Percentiles rank a stretch among this genome's conserved stretches.
Conservation (phyloP, 2,329 filamentous ascomycete genomes). For the Sphaceloma murrayae region DNA sequence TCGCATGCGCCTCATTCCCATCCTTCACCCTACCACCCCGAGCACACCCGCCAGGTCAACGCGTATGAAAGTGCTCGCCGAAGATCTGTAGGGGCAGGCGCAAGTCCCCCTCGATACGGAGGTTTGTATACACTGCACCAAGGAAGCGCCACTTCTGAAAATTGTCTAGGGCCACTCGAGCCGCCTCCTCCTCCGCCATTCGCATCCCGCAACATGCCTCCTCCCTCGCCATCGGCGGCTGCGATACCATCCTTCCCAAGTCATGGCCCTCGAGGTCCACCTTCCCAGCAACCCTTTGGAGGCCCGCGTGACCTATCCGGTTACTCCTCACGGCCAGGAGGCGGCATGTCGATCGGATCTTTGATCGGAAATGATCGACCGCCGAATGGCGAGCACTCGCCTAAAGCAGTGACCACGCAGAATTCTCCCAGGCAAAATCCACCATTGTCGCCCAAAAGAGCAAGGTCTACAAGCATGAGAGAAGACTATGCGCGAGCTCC, state of each 20-base stretch:
- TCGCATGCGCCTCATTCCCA: conserved; percentile 18
- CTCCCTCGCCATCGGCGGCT: conserved; percentile 39
- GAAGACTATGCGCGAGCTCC: conserved; percentile 23
- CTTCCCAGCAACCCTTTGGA: conserved; percentile 38
- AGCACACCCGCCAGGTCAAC: conserved; percentile 25
- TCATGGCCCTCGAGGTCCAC: conserved; percentile 33
- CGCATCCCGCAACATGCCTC: conserved; percentile 39
- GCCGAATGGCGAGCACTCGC: conserved; percentile 25
- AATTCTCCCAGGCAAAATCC: conserved; percentile 35
- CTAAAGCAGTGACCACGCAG: conserved; percentile 24
- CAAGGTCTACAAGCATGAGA: conserved; percentile 30
- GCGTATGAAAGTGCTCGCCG: conserved; percentile 36
- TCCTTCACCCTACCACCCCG: conserved; percentile 20
- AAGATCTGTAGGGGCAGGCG: conserved; percentile 34
- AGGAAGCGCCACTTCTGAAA: conserved; percentile 17
- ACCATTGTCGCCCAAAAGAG: conserved; percentile 37
- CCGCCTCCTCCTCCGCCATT: conserved; percentile 32
- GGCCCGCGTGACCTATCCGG: conserved; percentile 47
- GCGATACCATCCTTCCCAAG: conserved; percentile 33
- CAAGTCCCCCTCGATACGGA: conserved; percentile 29
- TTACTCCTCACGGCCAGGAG: conserved; percentile 45
- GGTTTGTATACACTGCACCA: conserved; percentile 23
- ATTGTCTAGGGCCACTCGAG: conserved; percentile 24
- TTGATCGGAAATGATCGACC: conserved; percentile 46
- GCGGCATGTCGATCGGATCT: conserved; percentile 66